Conservation (phyloP, 306 rosid species). For the Cyclanthera cordifolia region DNA sequence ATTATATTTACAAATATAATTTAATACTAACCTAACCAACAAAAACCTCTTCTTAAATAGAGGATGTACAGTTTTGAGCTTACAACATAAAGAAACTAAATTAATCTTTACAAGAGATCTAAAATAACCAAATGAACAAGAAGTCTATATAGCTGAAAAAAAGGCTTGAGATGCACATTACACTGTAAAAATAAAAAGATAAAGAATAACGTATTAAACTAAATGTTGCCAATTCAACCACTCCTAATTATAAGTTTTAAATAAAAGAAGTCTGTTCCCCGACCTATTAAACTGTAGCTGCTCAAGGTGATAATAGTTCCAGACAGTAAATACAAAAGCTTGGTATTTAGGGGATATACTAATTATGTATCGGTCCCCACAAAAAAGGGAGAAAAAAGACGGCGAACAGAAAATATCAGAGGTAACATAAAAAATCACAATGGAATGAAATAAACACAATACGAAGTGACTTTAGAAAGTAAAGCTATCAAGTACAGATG, state of each 20-base stretch:
- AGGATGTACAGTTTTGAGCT: no score
- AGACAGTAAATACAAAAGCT: background rate
- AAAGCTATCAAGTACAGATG: constrained; percentile 1
- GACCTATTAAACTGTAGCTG: background rate
- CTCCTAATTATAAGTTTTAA: background rate
- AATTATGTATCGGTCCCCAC: background rate
- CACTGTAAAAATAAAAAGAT: no score
- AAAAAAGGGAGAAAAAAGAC: background rate
- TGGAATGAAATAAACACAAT: background rate
- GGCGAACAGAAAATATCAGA: background rate
- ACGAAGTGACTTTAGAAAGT: constrained; percentile 1
- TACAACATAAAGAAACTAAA: no score
- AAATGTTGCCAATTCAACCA: background rate
- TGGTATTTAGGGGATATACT: background rate
- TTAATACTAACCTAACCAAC: no score
- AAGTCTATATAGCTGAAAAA: no score
- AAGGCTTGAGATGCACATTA: no score
- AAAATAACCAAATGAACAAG: no score
- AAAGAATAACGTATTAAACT: background rate
- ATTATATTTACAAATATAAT: no score
- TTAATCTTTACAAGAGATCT: no score
- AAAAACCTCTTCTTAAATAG: no score
- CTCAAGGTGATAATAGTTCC: background rate
- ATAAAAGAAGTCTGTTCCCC: background rate
- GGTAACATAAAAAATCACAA: constrained; percentile 9